Evolutionary conservation across 208 protist genomes (phyloP).

Genomic region (Herpetomonas samuelpessoai): DNA sequence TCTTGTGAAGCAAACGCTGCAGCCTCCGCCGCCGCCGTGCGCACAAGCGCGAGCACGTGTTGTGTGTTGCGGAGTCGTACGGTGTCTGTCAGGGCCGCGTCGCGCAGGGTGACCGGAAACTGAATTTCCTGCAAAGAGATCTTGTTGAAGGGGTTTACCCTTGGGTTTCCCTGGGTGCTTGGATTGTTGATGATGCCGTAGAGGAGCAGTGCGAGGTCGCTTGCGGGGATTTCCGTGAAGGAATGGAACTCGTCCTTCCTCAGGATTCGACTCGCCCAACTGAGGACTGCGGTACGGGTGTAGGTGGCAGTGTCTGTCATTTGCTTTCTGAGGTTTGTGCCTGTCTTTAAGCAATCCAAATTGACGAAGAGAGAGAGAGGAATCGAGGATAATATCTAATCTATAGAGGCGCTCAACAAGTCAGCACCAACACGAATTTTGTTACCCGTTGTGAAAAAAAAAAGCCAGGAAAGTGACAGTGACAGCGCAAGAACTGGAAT

Average conservation of each 20-base stretch:
- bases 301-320: slow-evolving; percentile 15
- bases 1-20: not conserved
- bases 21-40: slow-evolving; percentile 4
- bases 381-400: not conserved
- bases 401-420: no score
- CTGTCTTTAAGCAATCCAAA: no score
- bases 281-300: slow-evolving; percentile 53
- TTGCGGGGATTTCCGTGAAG: slow-evolving; percentile 55
- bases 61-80: not conserved
- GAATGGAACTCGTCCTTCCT: slow-evolving; percentile 21
- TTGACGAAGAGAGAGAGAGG: not conserved
- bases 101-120: not conserved
- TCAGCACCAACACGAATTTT: no score
- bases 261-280: slow-evolving; percentile 59
- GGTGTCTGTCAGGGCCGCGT: not conserved
- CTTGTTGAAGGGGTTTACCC: not conserved
- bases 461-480: no score
- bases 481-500: no score
- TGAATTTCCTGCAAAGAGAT: slow-evolving; percentile 51
- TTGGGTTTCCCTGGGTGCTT: not conserved
- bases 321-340: not conserved
- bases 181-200: slow-evolving; percentile 60
- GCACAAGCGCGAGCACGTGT: not conserved
- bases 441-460: no score
- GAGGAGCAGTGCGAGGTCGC: slow-evolving; percentile 65